Percentiles rank a stretch among this genome's conserved stretches.
phyloP scores from a whole-genome alignment of 495 filamentous ascomycete genomes.

The Aspergillus panamensis region DNA sequence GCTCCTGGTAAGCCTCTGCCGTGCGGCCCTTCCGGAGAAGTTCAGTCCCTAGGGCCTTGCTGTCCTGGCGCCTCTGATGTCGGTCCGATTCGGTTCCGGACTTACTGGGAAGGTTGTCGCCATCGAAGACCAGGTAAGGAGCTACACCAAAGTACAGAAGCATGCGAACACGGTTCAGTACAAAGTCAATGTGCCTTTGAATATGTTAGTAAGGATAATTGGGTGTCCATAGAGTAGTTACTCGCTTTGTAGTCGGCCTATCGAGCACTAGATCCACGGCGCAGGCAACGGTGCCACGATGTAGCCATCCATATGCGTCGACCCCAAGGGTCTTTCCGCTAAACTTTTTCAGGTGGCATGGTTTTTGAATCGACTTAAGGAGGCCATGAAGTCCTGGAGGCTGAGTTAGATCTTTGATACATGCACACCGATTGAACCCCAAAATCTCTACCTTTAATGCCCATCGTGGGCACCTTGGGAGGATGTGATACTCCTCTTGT shows the following conservation, averaged over 20 bases:
- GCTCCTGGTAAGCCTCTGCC: slow-evolving; percentile 75
- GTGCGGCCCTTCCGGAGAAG: slow-evolving; percentile 73
- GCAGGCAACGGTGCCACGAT: slow-evolving; percentile 87
- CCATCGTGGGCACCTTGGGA: slow-evolving; percentile 52
- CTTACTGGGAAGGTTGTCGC: slow-evolving; percentile 93
- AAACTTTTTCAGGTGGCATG: slow-evolving; percentile 80
- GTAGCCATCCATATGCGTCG: slow-evolving; percentile 98
- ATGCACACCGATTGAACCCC: background rate
- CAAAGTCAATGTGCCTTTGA: slow-evolving; percentile 82
- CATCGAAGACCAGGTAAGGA: slow-evolving; percentile 94
- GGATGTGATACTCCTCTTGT: slow-evolving; percentile 33
- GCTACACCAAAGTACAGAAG: slow-evolving; percentile 85
- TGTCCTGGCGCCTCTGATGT: slow-evolving; percentile 65
- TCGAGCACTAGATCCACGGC: slow-evolving; percentile 86
- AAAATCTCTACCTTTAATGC: slow-evolving; percentile 59
- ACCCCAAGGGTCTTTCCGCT: slow-evolving; percentile 84
- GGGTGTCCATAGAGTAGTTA: background rate
- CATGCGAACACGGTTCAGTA: slow-evolving; percentile 88
- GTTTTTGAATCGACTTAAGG: slow-evolving; percentile 93
- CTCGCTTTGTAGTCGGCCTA: slow-evolving; percentile 80
- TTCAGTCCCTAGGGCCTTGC: slow-evolving; percentile 70
- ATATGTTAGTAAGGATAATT: slow-evolving; percentile 2
- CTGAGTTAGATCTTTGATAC: background rate
- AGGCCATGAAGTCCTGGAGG: slow-evolving; percentile 75
- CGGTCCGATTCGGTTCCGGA: slow-evolving; percentile 80